These are phyloP conservation scores for Rhododendron simsii DNA, from an alignment of 148 eudicot species.

Conservation along the genomic window DNA sequence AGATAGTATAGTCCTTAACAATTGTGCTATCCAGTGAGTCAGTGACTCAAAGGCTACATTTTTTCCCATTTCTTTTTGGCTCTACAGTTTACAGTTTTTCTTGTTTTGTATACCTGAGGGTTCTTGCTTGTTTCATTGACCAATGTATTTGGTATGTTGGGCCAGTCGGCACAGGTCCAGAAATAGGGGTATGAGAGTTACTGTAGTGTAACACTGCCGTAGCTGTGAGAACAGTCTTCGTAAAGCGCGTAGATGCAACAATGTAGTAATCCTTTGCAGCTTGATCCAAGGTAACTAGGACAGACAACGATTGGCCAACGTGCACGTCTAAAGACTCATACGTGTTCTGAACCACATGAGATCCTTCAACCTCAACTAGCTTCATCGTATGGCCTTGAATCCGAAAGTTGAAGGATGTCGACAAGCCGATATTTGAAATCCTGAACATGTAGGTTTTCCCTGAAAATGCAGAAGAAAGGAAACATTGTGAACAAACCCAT, in stretches of 20 bases:
- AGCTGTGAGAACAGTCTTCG: slow-evolving; percentile 44
- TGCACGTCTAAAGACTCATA: slow-evolving; percentile 86
- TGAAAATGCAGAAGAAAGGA: slow-evolving; percentile 26
- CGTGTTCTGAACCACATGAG: slow-evolving; percentile 57
- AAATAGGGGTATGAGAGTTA: slow-evolving; percentile 51
- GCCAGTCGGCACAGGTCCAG: slow-evolving; percentile 72
- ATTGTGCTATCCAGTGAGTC: neutral
- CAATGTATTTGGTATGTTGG: slow-evolving; percentile 49
- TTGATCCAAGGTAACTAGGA: slow-evolving; percentile 79
- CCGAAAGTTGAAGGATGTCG: slow-evolving; percentile 75
- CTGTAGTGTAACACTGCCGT: slow-evolving; percentile 63
- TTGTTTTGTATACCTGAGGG: slow-evolving; percentile 51
- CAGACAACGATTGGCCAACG: slow-evolving; percentile 81
- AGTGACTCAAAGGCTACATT: neutral
- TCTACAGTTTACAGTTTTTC: neutral
- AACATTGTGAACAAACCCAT: neutral
- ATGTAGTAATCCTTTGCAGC: slow-evolving; percentile 81
- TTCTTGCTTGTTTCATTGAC: slow-evolving; percentile 90
- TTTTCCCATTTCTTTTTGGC: neutral
- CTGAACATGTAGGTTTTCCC: slow-evolving; percentile 92
- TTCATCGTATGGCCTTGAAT: slow-evolving; percentile 79
- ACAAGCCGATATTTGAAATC: slow-evolving; percentile 79
- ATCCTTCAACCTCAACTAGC: slow-evolving; percentile 97
- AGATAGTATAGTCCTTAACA: neutral
- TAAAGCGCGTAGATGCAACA: slow-evolving; percentile 78